These are phyloP conservation scores for Botrytis deweyae DNA, from an alignment of 2,329 filamentous ascomycete species.

Conservation along the genomic window DNA sequence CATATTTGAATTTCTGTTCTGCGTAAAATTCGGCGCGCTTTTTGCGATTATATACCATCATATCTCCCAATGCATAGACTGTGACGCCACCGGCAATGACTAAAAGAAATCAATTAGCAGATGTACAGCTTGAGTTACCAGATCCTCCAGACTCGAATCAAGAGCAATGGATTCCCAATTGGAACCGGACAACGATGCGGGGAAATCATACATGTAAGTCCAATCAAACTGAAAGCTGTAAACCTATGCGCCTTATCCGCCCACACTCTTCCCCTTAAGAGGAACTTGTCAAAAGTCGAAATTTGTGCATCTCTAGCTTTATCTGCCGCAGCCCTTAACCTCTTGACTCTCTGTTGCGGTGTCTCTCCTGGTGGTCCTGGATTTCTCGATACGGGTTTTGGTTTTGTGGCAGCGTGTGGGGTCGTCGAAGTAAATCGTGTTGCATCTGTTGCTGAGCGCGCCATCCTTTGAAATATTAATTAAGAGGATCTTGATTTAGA, in stretches of 20 bases:
- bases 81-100: constrained; percentile 61
- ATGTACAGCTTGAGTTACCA: constrained; percentile 1
- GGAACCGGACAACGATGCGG: not conserved
- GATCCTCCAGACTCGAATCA: constrained; percentile 20
- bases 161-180: not conserved
- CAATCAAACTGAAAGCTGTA: constrained; percentile 40
- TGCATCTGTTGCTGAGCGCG: constrained; percentile 74
- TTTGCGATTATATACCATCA: constrained; percentile 66
- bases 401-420: constrained; percentile 68
- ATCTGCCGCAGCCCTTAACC: constrained; percentile 40
- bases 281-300: constrained; percentile 37
- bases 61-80: constrained; percentile 62
- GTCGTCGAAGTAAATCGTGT: constrained; percentile 74
- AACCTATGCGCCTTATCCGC: constrained; percentile 41
- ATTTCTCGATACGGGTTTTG: constrained; percentile 32
- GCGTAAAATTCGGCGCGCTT: constrained; percentile 63
- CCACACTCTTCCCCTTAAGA: constrained; percentile 39
- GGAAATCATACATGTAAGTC: constrained; percentile 36
- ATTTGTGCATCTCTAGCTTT: constrained; percentile 38
- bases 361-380: constrained; percentile 38
- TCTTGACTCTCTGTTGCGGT: constrained; percentile 40
- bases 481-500: not conserved
- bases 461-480: constrained; percentile 37
- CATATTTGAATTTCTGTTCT: constrained; percentile 45
- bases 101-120: constrained; percentile 33